These are phyloP conservation scores for Pneumocystis oryctolagi DNA, from an alignment of 1,139 yeast species.

Conservation along the genomic window DNA sequence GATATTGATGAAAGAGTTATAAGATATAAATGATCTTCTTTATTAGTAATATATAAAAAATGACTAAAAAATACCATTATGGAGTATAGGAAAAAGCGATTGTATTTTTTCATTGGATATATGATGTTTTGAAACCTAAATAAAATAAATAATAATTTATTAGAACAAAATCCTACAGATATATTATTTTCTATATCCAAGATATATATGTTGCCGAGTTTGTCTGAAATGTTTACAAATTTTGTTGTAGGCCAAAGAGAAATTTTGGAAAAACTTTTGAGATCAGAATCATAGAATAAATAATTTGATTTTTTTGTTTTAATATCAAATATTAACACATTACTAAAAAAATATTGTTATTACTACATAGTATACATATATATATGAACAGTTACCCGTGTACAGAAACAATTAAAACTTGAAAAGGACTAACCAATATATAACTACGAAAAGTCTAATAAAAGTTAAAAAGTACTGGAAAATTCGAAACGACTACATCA, in stretches of 20 bases:
- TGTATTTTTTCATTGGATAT: background rate
- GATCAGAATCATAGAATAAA: background rate
- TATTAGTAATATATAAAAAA: background rate
- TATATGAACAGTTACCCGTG: background rate
- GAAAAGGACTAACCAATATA: background rate
- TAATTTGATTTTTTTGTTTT: background rate
- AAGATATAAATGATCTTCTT: background rate
- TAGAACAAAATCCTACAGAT: background rate
- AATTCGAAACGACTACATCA: background rate
- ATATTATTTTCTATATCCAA: background rate
- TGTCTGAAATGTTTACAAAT: background rate
- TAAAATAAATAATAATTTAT: background rate
- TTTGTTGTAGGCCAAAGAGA: background rate
- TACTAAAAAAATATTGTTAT: background rate
- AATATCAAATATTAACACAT: background rate
- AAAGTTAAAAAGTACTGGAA: background rate
- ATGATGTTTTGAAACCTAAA: background rate
- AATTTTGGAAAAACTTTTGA: background rate
- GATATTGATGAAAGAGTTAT: background rate
- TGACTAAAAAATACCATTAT: background rate
- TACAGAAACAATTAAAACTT: background rate
- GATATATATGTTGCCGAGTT: background rate
- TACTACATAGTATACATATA: background rate
- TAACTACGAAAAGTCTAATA: background rate
- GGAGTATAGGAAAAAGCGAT: background rate